phyloP scores from a whole-genome alignment of 805 yeast genomes.

The Metschnikowia henanensis region DNA sequence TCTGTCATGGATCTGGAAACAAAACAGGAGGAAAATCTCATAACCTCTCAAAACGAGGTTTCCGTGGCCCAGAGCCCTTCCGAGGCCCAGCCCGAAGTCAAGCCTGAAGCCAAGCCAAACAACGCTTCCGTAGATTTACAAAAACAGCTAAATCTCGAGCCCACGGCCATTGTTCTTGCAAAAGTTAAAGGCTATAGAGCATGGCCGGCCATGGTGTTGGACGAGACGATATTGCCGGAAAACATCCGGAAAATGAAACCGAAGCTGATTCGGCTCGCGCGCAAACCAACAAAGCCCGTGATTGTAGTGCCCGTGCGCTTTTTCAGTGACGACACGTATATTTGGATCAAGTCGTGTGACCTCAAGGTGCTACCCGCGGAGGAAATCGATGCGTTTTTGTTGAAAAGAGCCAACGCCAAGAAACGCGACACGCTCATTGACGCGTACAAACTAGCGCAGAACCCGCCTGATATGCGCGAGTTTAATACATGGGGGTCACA shows the following conservation, averaged over 20 bases:
- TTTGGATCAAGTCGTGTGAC: slow-evolving; percentile 61
- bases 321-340: slow-evolving; percentile 70
- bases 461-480: slow-evolving; percentile 42
- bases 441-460: slow-evolving; percentile 55
- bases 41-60: background rate
- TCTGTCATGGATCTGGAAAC: background rate
- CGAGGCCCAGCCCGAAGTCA: background rate
- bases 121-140: slow-evolving; percentile 9
- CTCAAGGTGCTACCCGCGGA: slow-evolving; percentile 45
- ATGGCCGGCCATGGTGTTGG: slow-evolving; percentile 87
- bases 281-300: slow-evolving; percentile 16
- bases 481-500: slow-evolving; percentile 42
- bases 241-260: slow-evolving; percentile 53
- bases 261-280: slow-evolving; percentile 33
- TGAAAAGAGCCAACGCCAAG: slow-evolving; percentile 29
- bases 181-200: slow-evolving; percentile 86
- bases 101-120: background rate
- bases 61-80: background rate
- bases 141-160: slow-evolving; percentile 15
- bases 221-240: slow-evolving; percentile 58
- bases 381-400: slow-evolving; percentile 41
- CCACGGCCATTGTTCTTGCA: slow-evolving; percentile 49
- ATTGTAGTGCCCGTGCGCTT: slow-evolving; percentile 55
- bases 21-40: background rate
- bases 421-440: slow-evolving; percentile 44